Evolutionary conservation across 768 basidiomycete genomes (phyloP).

Genomic region (Gyrodon lividus): DNA sequence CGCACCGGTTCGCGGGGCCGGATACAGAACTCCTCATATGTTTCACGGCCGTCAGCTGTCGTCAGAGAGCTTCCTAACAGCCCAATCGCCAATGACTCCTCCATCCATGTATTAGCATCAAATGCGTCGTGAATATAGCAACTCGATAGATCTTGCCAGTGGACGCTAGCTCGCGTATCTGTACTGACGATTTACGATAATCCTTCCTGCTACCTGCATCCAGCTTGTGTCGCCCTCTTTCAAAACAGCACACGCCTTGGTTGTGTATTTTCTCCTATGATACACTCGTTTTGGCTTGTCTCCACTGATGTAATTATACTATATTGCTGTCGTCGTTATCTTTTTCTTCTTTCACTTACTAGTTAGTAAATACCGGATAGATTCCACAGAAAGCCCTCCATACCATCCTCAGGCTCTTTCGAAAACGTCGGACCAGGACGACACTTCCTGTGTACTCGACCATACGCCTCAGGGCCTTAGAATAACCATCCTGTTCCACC

Average conservation of each 20-base stretch:
- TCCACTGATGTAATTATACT: constrained; percentile 2
- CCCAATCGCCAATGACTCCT: constrained; percentile 25
- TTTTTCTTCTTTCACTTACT: neutral
- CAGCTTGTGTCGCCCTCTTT: neutral
- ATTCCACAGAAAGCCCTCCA: neutral
- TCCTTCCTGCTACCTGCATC: neutral
- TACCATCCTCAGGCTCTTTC: neutral
- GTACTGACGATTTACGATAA: constrained; percentile 15
- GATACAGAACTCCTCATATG: constrained; percentile 22
- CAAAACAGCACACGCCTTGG: neutral
- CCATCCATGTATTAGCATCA: constrained; percentile 19
- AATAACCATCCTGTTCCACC: too few relatives aligned
- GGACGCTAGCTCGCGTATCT: constrained; percentile 9
- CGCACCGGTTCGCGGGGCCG: constrained; percentile 36
- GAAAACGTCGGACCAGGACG: too few relatives aligned
- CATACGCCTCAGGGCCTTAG: too few relatives aligned
- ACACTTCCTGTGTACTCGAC: too few relatives aligned
- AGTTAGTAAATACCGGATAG: neutral
- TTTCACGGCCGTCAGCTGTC: constrained; percentile 27
- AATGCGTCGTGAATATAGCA: constrained; percentile 1
- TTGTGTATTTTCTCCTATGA: constrained; percentile 1
- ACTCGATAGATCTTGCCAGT: constrained; percentile 1
- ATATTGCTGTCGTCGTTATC: neutral
- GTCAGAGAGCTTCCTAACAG: constrained; percentile 24
- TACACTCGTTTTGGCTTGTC: neutral